Evolutionary conservation across 2,329 filamentous ascomycete species (phyloP).

Genomic region (Hypoxylon sp.): DNA sequence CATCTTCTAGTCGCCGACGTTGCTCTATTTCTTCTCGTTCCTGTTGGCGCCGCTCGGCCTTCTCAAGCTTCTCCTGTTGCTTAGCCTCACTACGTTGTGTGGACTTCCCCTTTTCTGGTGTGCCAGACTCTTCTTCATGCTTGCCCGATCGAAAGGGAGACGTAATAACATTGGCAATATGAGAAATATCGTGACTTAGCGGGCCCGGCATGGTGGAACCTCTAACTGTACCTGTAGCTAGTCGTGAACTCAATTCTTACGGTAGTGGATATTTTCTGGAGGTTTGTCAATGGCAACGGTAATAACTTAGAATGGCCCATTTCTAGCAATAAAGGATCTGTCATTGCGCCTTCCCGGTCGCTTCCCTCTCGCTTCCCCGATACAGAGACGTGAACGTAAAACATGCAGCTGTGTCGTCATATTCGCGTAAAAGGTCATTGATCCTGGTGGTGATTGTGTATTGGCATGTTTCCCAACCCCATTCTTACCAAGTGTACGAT

Average conservation of each 20-base stretch:
- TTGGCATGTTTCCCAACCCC: constrained; percentile 6
- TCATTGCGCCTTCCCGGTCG: too few relatives aligned
- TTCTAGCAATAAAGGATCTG: neutral
- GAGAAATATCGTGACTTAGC: constrained; percentile 15
- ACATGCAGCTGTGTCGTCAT: constrained; percentile 30
- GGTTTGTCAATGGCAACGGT: neutral
- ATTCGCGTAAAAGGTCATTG: constrained; percentile 12
- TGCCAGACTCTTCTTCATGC: constrained; percentile 21
- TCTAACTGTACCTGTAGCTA: neutral
- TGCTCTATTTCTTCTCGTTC: constrained; percentile 47
- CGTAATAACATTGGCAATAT: constrained; percentile 9
- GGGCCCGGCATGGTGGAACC: constrained; percentile 24
- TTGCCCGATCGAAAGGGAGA: constrained; percentile 20
- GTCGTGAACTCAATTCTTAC: neutral
- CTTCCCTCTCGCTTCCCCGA: constrained; percentile 6
- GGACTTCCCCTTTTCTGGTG: constrained; percentile 41
- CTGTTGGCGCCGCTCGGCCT: constrained; percentile 51
- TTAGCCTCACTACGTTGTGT: constrained; percentile 49
- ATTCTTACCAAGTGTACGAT: constrained; percentile 14
- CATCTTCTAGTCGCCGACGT: constrained; percentile 52
- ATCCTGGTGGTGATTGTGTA: constrained; percentile 2
- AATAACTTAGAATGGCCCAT: neutral
- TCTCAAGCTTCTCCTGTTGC: constrained; percentile 49
- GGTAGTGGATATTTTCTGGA: neutral
- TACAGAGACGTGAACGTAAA: neutral